Evolutionary conservation across 176 grass and related monocot genomes (phyloP).

Genomic region (Saccharum officinarum): DNA sequence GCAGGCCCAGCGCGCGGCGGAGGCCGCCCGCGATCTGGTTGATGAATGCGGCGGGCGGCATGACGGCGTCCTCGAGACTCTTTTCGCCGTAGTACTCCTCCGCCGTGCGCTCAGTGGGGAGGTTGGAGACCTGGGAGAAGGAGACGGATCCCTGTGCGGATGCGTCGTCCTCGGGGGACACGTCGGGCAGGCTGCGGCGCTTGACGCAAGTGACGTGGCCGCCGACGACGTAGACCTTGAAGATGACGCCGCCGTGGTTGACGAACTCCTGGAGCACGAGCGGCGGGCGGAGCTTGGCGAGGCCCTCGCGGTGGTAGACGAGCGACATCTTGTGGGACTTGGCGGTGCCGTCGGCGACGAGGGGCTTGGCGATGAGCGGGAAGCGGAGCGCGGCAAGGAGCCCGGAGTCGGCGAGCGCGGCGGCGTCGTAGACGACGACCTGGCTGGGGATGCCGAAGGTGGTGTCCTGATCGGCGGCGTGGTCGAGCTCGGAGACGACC

Average conservation of each 20-base stretch:
- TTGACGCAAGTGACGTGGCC: conserved; percentile 80
- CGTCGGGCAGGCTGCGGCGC: conserved; percentile 85
- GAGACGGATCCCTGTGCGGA: conserved; percentile 58
- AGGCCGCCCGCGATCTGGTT: conserved; percentile 64
- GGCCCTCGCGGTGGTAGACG: conserved; percentile 66
- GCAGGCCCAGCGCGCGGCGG: conserved; percentile 66
- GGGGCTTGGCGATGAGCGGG: conserved; percentile 92
- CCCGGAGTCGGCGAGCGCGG: conserved; percentile 67
- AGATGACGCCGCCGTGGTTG: conserved; percentile 93
- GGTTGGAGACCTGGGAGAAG: conserved; percentile 92
- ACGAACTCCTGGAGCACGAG: conserved; percentile 96
- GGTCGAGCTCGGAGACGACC: conserved; percentile 81
- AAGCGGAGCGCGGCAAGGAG: conserved; percentile 72
- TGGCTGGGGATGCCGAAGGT: conserved; percentile 91
- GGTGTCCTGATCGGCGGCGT: conserved; percentile 26
- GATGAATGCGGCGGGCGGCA: conserved; percentile 63
- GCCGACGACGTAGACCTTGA: conserved; percentile 95
- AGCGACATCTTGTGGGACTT: conserved; percentile 93
- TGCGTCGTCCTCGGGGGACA: conserved; percentile 57
- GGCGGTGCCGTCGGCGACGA: conserved; percentile 74
- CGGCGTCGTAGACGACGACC: conserved; percentile 77
- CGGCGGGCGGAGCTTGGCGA: conserved; percentile 72
- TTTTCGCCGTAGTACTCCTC: conserved; percentile 58
- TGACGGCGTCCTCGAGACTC: conserved; percentile 62
- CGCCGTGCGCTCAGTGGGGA: conserved; percentile 37